phyloP scores from a whole-genome alignment of 371 early-diverging fungal genomes.

The Mortierella sp. region DNA sequence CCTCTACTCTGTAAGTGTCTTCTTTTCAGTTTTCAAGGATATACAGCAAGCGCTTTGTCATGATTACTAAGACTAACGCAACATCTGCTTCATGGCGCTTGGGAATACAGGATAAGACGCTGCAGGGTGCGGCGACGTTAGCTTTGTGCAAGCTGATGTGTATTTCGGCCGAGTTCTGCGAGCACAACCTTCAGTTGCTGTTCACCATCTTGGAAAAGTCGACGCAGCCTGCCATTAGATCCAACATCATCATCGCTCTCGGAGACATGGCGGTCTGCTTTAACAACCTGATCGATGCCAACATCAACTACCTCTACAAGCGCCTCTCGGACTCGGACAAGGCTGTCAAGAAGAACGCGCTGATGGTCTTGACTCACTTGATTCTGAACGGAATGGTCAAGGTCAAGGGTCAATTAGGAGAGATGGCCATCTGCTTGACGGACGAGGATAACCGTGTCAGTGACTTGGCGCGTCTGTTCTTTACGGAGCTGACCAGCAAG shows the following conservation, averaged over 20 bases:
- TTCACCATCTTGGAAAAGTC: conserved; percentile 91
- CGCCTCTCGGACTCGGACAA: conserved; percentile 85
- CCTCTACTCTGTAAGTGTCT: conserved; percentile 75
- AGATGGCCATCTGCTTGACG: conserved; percentile 96
- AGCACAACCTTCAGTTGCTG: conserved; percentile 89
- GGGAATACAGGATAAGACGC: conserved; percentile 72
- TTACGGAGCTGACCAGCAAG: conserved; percentile 94
- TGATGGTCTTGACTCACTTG: conserved; percentile 97
- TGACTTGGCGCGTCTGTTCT: conserved; percentile 94
- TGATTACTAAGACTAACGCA: too few relatives aligned
- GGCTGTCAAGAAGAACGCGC: conserved; percentile 92
- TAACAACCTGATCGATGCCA: conserved; percentile 94
- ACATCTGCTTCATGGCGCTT: background rate
- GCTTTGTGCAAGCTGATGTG: conserved; percentile 97
- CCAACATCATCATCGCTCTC: conserved; percentile 94
- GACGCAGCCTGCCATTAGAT: conserved; percentile 81
- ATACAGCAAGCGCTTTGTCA: too few relatives aligned
- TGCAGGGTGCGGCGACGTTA: conserved; percentile 88
- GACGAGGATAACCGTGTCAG: conserved; percentile 89
- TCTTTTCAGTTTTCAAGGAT: too few relatives aligned
- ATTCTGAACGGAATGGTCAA: conserved; percentile 99
- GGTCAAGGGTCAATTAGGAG: conserved; percentile 96
- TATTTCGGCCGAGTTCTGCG: conserved; percentile 93
- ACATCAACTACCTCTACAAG: conserved; percentile 92
- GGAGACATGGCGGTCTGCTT: conserved; percentile 97